Percentiles rank a stretch among this genome's conserved stretches.
Evolutionary conservation across 2,329 filamentous ascomycete species (phyloP).

Genomic region (Penicillium corylophilum): DNA sequence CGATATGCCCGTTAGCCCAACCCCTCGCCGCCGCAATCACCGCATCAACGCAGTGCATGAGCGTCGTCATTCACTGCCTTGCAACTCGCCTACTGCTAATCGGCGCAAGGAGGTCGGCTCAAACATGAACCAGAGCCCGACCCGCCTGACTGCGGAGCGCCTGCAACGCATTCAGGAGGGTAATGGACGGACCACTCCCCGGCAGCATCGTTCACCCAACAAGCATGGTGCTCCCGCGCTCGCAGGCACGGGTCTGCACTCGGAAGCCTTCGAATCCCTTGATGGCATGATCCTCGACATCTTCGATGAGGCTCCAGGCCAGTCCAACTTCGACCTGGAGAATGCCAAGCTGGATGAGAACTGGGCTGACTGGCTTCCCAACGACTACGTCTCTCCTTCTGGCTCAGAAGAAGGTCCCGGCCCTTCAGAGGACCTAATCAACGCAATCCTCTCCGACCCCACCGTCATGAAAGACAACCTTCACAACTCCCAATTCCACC

Average conservation of each 20-base stretch:
- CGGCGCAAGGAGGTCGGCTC: slow-evolving; percentile 22
- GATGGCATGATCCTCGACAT: slow-evolving; percentile 41
- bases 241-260: slow-evolving; percentile 24
- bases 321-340: slow-evolving; percentile 31
- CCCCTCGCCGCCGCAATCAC: slow-evolving; percentile 55
- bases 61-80: slow-evolving; percentile 40
- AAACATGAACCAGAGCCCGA: slow-evolving; percentile 22
- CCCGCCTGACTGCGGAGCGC: slow-evolving; percentile 34
- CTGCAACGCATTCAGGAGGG: slow-evolving; percentile 35
- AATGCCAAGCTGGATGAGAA: slow-evolving; percentile 24
- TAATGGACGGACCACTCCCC: slow-evolving; percentile 22
- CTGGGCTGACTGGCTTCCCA: slow-evolving; percentile 41
- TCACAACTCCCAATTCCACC: slow-evolving; percentile 26
- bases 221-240: slow-evolving; percentile 25
- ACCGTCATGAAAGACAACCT: slow-evolving; percentile 30
- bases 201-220: slow-evolving; percentile 25
- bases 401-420: slow-evolving; percentile 24
- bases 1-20: slow-evolving; percentile 56
- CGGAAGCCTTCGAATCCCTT: slow-evolving; percentile 30
- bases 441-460: slow-evolving; percentile 37
- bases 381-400: slow-evolving; percentile 34
- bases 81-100: slow-evolving; percentile 33
- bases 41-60: slow-evolving; percentile 38
- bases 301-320: slow-evolving; percentile 33
- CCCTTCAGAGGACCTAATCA: slow-evolving; percentile 34